Base-by-base conservation (phyloP, 2,329 filamentous ascomycete genomes). In the Alternaria solani region DNA sequence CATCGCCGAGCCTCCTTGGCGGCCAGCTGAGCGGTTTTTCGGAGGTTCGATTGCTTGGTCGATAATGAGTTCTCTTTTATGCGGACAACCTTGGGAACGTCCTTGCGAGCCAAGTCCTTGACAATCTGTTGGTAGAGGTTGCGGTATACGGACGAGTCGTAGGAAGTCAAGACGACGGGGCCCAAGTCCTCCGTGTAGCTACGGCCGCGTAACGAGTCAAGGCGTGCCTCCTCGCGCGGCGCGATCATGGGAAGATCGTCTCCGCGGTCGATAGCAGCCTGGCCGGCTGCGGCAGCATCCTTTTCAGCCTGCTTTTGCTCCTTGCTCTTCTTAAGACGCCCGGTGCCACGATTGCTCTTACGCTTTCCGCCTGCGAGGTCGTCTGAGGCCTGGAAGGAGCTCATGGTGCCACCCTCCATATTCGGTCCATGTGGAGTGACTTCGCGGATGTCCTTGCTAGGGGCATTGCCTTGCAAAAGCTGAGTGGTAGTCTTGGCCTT, bases 71-170 rank as follows among this genome's bases (percentile, higher is more conserved):
- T 90, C 57, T 89, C 88, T 57, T 96, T 96, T 76, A 97, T 86
- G 68, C 95, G 92, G 77, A 89, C 93, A 0, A 96, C 92, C 82
- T 97, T 98, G 73, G 91, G 92, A 62, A 97, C 91, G 77, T 97
- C 93, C 77, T 97, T 97, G 62, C 93, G 89, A 2, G 94, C 92
- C 71, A 99, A 88, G 74, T 99, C 95, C 66, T 94, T 91, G 90
- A 93, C 96, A 67, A 98, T 98, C 78, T 97, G 93, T 73, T 97
- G 94, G 78, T 97, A 97, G 59, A 99, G 94, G 78, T 96, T 94
- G 73, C 96, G 93, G 81, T 96, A 99, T 18, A 92, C 93, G 77
- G 97, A 96, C 51, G 93, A 95, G 67, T 92, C 89, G 79, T 92
- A 95, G 61, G 87, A 85, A 61, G 75, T 77, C 23, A 76, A 53